Base-by-base conservation (phyloP, 805 yeast genomes). In the Candida argentea region DNA sequence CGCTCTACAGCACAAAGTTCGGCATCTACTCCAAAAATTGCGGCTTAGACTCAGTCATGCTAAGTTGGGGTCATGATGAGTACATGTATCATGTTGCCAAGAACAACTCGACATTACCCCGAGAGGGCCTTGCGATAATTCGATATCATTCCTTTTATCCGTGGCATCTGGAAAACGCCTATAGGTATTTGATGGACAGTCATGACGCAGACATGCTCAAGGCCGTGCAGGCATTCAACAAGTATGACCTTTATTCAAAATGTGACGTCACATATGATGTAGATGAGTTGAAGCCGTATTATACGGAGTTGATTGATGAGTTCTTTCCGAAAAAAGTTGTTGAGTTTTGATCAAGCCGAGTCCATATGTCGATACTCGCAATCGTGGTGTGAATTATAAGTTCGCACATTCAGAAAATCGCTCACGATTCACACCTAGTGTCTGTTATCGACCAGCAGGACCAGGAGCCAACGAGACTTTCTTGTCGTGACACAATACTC, bases 1-100 rank as follows among this genome's bases (percentile, higher is more conserved):
- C 84, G 5, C 57, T 77, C 22, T 77, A 77, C 47, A 70, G 68
- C 29, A 62, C 79, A 12, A 75, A 76, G 45, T 73, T 64, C 45
- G 86, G 86, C 3, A 71, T 77, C 18, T 77, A 77, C 44, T 65
- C 70, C 17, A 68, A 65, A 21, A 61, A 70, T 34, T 76, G 84
- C 48, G 86, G 86, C 1, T 48, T 77, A 20, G 80, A 73, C 33
- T 71, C 73, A 22, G 81, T 77, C 16, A 74, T 77, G 79, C 49
- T 77, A 23, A 73, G 81, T 31, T 77, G 84, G 85, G 86, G 86
- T 4, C 86, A 77, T 42, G 86, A 77, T 46, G 86, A 77, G 44
- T 77, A 77, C 50, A 75, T 77, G 81, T 77, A 76, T 39, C 82
- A 76, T 42, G 57, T 77, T 18, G 82, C 82, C 8, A 76, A 74